Base-by-base conservation (phyloP, 2,329 filamentous ascomycete genomes). In the Botrytis hyacinthi region DNA sequence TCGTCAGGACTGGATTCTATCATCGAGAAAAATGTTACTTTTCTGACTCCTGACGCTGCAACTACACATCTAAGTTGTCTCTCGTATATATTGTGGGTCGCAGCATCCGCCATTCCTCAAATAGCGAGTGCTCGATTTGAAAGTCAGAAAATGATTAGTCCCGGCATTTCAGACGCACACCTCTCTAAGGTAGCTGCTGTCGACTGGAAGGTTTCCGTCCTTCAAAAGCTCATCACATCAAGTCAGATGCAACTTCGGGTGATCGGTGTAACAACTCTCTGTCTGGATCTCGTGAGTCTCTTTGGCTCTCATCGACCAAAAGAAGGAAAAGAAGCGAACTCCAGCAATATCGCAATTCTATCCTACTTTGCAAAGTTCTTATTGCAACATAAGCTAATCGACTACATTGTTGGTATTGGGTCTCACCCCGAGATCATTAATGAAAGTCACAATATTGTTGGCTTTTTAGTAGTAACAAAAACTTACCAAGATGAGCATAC, bases 211-310 rank as follows among this genome's bases (percentile, higher is more conserved):
- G 90, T 97, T 77, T 85, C 85, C 61, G 84, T 91, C 1, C 84
- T 93, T 70, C 89, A 89, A 78, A 91, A 89, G 77, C 90, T 95
- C 77, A 91, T 98, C 70, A 90, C 88, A 79, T 95, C 93, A 73
- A 91, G 93, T 51, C 93, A 95, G 79, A 97, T 98, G 94, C 93
- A 97, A 79, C 85, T 98, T 54, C 91, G 95, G 54, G 92, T 97
- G 20, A 87, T 89, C 80, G 94, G 93, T 32, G 90, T 95, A 68
- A 88, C 89, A n/a, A 85, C 85, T 32, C 91, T 98, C 88, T 92
- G 93, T 76, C 80, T 80, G 14, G 90, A 93, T 44, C 85, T 98
- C 51, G 87, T 97, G 14, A 80, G 82, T 0, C 84, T 93, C 37
- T 96, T 90, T 86, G 88, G 86, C 73, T 84, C 84, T 14, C 84